Evolutionary conservation across 1,139 yeast species (phyloP).

Genomic region (Geotrichum aggregatum): DNA sequence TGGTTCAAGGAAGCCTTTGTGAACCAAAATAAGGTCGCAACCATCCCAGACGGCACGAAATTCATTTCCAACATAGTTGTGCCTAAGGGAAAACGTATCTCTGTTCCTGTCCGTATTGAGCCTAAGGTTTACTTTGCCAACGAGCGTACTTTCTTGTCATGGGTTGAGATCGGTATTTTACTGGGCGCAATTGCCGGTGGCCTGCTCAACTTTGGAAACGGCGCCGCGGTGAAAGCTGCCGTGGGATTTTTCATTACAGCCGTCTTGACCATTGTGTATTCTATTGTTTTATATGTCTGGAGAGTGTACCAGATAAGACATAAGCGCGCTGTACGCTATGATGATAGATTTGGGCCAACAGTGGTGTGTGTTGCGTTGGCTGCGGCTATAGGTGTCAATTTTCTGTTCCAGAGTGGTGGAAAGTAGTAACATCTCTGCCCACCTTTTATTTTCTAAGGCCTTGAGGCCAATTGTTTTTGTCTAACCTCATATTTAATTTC

Average conservation of each 20-base stretch:
- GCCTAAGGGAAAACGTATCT: constrained; percentile 87
- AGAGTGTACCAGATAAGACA: constrained; percentile 79
- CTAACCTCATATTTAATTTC: neutral
- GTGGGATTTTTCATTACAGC: constrained; percentile 87
- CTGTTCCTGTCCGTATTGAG: constrained; percentile 94
- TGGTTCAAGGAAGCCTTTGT: constrained; percentile 33
- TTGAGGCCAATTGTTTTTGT: neutral
- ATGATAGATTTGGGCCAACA: constrained; percentile 84
- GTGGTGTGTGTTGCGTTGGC: constrained; percentile 72
- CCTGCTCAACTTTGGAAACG: constrained; percentile 84
- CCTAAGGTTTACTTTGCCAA: constrained; percentile 98
- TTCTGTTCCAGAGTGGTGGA: constrained; percentile 42
- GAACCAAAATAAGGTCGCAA: constrained; percentile 54
- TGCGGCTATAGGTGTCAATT: constrained; percentile 67
- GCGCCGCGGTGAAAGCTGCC: constrained; percentile 71
- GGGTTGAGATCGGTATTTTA: constrained; percentile 94
- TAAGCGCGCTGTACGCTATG: constrained; percentile 78
- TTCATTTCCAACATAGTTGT: constrained; percentile 49
- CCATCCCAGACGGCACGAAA: constrained; percentile 77
- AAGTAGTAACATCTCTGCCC: neutral
- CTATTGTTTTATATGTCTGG: constrained; percentile 73
- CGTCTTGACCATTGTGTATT: constrained; percentile 63
- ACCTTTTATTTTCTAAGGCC: neutral
- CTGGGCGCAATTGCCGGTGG: constrained; percentile 94
- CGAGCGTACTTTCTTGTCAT: constrained; percentile 93